phyloP scores from a whole-genome alignment of 257 asterid species.

The Nicotiana obtusifolia region DNA sequence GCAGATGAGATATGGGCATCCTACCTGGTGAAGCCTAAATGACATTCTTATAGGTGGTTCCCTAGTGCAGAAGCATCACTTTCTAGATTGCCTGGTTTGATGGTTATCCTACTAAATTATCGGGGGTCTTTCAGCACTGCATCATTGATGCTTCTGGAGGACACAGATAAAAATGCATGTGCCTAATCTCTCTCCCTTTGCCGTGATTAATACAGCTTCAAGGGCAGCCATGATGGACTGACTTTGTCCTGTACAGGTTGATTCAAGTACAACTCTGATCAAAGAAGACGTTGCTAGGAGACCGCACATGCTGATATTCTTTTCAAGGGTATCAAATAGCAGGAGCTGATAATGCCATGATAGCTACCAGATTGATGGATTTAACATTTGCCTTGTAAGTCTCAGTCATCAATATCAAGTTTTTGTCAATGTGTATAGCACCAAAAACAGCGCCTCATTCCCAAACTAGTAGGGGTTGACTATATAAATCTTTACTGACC shows the following conservation, averaged over 20 bases:
- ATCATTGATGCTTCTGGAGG: neutral
- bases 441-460: neutral
- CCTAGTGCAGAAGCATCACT: neutral
- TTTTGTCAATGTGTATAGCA: neutral
- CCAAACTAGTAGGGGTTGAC: too few relatives aligned
- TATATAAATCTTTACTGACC: too few relatives aligned
- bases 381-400: neutral
- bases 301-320: neutral
- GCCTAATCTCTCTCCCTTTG: neutral
- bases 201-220: neutral
- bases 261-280: neutral
- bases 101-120: neutral
- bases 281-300: neutral
- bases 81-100: neutral
- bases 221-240: neutral
- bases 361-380: neutral
- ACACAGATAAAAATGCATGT: neutral
- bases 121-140: neutral
- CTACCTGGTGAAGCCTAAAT: constrained; percentile 51
- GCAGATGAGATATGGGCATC: constrained; percentile 92
- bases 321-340: neutral
- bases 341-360: neutral
- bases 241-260: neutral
- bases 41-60: constrained; percentile 1
- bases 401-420: neutral